These are phyloP conservation scores for Spencermartinsiella europaea DNA, from an alignment of 805 yeast species.

Conservation along the genomic window DNA sequence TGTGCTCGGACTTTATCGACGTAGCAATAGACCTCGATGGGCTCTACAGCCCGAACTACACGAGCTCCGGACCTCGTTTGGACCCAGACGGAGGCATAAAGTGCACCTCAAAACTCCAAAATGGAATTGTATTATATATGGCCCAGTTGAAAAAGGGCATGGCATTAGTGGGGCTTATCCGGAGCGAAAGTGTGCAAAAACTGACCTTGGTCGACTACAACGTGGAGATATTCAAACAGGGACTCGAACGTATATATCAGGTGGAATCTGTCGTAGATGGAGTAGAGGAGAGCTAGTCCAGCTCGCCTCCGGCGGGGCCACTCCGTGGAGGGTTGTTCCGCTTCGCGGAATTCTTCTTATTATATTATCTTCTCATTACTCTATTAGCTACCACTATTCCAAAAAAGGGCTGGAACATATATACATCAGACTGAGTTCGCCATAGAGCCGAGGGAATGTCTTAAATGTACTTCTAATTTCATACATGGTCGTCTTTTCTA, in stretches of 20 bases:
- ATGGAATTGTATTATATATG: constrained; percentile 78
- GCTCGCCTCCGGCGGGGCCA: too few species aligned
- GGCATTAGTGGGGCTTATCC: constrained; percentile 81
- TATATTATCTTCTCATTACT: too few species aligned
- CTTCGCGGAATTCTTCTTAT: too few species aligned
- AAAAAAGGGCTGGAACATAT: too few species aligned
- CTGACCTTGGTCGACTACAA: constrained; percentile 80
- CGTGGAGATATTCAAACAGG: constrained; percentile 70
- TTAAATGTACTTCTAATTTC: too few species aligned
- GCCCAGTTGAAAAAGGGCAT: constrained; percentile 91
- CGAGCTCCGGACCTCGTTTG: constrained; percentile 10
- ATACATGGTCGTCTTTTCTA: too few species aligned
- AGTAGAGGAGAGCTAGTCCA: too few species aligned
- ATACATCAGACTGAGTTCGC: too few species aligned
- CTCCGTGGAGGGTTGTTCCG: too few species aligned
- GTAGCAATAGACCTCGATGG: constrained; percentile 79
- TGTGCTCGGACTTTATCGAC: constrained; percentile 95
- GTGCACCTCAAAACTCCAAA: constrained; percentile 70
- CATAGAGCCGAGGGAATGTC: too few species aligned
- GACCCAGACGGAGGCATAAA: constrained; percentile 33
- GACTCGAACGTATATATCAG: constrained; percentile 45
- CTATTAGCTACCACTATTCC: too few species aligned
- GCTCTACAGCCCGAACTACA: constrained; percentile 26
- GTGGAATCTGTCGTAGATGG: background rate
- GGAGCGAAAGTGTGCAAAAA: constrained; percentile 54